Evolutionary conservation across 2,329 filamentous ascomycete genomes (phyloP).

Genomic region (Orbilia blumenaviensis): DNA sequence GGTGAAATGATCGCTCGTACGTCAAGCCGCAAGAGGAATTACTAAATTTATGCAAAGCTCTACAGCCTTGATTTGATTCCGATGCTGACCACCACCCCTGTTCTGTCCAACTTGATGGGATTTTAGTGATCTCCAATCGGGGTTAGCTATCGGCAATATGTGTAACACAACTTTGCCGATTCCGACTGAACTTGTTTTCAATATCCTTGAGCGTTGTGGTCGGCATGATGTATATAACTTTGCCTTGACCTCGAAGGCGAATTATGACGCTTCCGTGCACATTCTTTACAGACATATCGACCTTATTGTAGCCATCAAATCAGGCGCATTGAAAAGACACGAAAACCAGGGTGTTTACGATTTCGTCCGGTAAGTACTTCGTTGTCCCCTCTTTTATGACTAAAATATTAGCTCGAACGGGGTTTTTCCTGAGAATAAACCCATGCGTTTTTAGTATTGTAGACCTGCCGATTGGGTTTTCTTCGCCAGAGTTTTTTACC

Average conservation of each 20-base stretch:
- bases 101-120: too few species aligned
- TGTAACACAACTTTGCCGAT: constrained; percentile 4
- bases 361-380: constrained; percentile 15
- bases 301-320: not conserved
- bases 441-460: not conserved
- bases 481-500: constrained; percentile 17
- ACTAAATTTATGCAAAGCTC: not conserved
- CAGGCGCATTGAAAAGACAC: constrained; percentile 25
- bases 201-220: constrained; percentile 18
- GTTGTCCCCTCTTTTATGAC: too few species aligned
- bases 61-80: too few species aligned
- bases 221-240: constrained; percentile 20
- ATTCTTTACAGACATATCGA: constrained; percentile 20
- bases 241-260: not conserved
- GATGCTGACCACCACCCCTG: too few species aligned
- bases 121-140: too few species aligned
- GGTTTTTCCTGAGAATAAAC: not conserved
- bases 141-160: constrained; percentile 1
- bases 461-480: constrained; percentile 5
- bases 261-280: constrained; percentile 17
- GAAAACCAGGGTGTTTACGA: constrained; percentile 20
- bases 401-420: too few species aligned
- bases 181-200: constrained; percentile 21
- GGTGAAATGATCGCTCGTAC: too few species aligned
- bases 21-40: not conserved